Base-by-base conservation (phyloP, 2,329 filamentous ascomycete species). In the Ilyonectria sp. region DNA sequence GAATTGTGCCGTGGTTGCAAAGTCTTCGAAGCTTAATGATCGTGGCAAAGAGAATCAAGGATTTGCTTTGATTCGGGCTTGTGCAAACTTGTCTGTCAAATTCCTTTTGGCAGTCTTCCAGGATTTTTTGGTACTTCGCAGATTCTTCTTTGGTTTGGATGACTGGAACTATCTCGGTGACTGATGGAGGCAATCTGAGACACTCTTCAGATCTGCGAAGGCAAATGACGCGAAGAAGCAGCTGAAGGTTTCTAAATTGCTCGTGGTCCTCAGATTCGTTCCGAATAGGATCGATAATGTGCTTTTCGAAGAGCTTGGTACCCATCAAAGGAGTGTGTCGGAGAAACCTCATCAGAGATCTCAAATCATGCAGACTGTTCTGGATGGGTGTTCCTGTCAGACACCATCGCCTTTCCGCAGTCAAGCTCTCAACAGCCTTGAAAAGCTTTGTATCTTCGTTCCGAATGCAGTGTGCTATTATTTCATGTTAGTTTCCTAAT, bases 1-100 rank as follows among this genome's bases (percentile, higher is more conserved):
- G 23, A 26, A 50, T n/a, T 17, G 47, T 50, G 23, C 47, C 47
- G 23, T 29, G 47, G 9, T 50, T 50, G 47, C 47, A 50, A n/a
- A 50, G 47, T 17, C 47, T 31, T 23, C 47, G 47, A 7, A 50
- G 23, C 23, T 50, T 50, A 2, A 31, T 50, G 47, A 50, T 50
- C 23, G 47, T 50, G 21, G 47, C 15, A n/a, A 50, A 50, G 13
- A 50, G 47, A 31, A 50, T 26, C 15, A 31, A 50, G 7, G 26
- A 50, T 17, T 50, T 50, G 47, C 29, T 50, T 17, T 23, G 23
- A 15, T 50, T 50, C 23, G 13, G 13, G 13, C 4, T n/a, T 15
- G 15, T n/a, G 23, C 47, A 50, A 15, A 50, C 47, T 29, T 50
- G 47, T n/a, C 23, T 50, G 15, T 50, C 47, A 6, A 50, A 29